Conservation (phyloP, 2,329 filamentous ascomycete species). For the Pseudogymnoascus sp. region DNA sequence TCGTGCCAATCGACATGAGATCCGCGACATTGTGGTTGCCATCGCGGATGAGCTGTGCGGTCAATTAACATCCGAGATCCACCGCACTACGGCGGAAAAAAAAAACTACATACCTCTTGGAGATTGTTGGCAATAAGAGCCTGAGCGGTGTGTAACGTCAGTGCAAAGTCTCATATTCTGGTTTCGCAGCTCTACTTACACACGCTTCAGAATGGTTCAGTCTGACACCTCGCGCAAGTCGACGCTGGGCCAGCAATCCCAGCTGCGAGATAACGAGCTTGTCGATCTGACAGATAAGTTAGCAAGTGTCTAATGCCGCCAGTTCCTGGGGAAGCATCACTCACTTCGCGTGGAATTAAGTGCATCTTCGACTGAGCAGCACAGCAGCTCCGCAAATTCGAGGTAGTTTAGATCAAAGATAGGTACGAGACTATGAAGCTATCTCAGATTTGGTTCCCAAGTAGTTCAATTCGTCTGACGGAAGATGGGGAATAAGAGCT, state of each 20-base stretch:
- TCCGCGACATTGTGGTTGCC: slow-evolving; percentile 84
- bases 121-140: slow-evolving; percentile 80
- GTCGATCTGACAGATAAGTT: slow-evolving; percentile 60
- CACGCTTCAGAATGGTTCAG: slow-evolving; percentile 86
- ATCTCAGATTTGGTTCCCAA: neutral
- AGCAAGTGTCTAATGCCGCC: neutral
- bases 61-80: slow-evolving; percentile 1
- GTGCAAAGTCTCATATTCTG: neutral
- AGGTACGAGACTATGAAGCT: neutral
- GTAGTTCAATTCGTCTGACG: neutral
- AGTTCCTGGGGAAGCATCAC: slow-evolving; percentile 16
- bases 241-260: slow-evolving; percentile 76
- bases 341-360: slow-evolving; percentile 41
- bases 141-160: slow-evolving; percentile 30
- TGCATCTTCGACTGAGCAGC: slow-evolving; percentile 31
- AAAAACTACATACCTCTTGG: slow-evolving; percentile 55
- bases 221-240: slow-evolving; percentile 78
- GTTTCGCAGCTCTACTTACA: slow-evolving; percentile 36
- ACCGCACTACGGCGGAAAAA: slow-evolving; percentile 9
- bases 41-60: slow-evolving; percentile 78
- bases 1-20: slow-evolving; percentile 84
- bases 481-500: neutral
- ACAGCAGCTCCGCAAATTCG: neutral
- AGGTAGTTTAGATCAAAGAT: neutral
- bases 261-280: slow-evolving; percentile 91